Evolutionary conservation across 495 filamentous ascomycete genomes (phyloP).

Genomic region (Penicillium diatomitis): DNA sequence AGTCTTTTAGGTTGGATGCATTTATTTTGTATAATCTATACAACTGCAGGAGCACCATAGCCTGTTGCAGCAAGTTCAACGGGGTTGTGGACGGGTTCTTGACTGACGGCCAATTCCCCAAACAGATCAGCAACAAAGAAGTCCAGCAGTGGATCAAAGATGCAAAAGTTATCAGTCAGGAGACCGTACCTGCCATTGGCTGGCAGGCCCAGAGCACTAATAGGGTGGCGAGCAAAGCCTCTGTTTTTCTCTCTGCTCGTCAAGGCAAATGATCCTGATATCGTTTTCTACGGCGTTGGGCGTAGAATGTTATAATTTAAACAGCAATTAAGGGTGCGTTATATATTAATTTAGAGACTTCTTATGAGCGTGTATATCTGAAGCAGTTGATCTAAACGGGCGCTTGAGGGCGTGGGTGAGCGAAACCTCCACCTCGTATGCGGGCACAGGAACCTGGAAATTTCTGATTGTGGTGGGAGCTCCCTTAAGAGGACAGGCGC

Average conservation of each 20-base stretch:
- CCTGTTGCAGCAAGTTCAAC: constrained; percentile 4
- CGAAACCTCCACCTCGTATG: too few species aligned
- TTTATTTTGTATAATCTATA: constrained; percentile 5
- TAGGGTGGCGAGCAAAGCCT: neutral
- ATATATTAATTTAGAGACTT: too few species aligned
- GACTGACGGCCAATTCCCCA: constrained; percentile 1
- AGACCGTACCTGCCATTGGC: neutral
- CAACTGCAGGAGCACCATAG: neutral
- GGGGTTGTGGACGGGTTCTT: neutral
- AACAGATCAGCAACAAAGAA: neutral
- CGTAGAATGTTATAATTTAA: too few species aligned
- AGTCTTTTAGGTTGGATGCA: constrained; percentile 1
- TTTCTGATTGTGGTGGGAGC: too few species aligned
- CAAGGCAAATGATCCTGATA: neutral
- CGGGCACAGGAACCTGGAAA: too few species aligned
- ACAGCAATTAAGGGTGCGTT: too few species aligned
- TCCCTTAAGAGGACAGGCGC: too few species aligned
- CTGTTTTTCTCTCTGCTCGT: neutral
- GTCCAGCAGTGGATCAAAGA: constrained; percentile 1
- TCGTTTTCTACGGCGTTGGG: too few species aligned
- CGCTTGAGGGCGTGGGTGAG: too few species aligned
- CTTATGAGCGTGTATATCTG: too few species aligned
- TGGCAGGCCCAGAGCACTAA: neutral
- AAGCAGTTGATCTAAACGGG: too few species aligned
- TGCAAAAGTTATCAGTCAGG: neutral